Evolutionary conservation across 305 asterid species (phyloP), one percentile per base, ranked within the genome.

Genomic region (Fraxinus nigra): DNA sequence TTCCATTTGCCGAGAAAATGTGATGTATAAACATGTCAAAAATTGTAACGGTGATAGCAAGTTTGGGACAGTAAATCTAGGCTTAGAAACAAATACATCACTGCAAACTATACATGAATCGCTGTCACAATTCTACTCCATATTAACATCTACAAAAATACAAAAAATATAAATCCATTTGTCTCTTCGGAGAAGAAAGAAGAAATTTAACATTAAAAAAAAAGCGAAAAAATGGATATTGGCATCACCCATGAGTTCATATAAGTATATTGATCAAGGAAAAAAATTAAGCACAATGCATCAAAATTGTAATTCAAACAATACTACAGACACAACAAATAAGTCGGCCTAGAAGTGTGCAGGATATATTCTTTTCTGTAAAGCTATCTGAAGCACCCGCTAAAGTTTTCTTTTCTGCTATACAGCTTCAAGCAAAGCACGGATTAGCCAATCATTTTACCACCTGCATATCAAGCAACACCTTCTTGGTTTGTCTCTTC

Each of bases 271-370:
- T 9, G 16, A 69, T 69, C 37, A 77, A 79, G 83, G 76, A 37
- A 81, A 85, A 85, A 75, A 79, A 72, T 61, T 8, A 69, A 69
- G 38, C 75, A 11, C 38, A 30, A 30, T 26, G 75, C 75, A 28
- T 76, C 82, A 83, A 86, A 84, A 85, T 76, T 85, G 93, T 79
- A 85, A 81, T 61, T 79, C 85, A 85, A 79, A 81, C 87, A 84
- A 75, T 73, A 82, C 79, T 82, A 82, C 79, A 78, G 38, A 65
- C 84, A 81, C 40, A 61, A 46, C 18, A 84, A 28, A 78, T 46
- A 37, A 79, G 76, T 76, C 81, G 54, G 84, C 51, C 72, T 30
- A 84, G 18, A 0, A 0, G 35, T 10, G n/a, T 65, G 73, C 18
- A 61, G 73, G 73, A 65, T 9, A 7, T 65, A 4, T 8, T 26